Conservation (phyloP, 2,329 filamentous ascomycete genomes). For the Hypoxylon sp. region DNA sequence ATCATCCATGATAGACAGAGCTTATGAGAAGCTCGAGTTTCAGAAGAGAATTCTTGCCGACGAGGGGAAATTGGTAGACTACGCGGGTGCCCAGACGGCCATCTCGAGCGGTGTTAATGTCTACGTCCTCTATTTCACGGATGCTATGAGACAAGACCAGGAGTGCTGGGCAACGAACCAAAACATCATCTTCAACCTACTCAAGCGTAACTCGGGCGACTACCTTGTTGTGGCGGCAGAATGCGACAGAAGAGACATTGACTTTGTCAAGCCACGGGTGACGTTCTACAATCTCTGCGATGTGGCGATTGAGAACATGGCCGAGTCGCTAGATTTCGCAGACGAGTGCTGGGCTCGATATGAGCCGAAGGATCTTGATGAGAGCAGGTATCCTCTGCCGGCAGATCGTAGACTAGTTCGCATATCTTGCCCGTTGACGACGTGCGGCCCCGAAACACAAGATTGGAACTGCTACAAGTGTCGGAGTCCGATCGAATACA, state of each 20-base stretch:
- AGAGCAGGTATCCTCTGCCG: neutral
- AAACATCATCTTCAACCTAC: constrained; percentile 5
- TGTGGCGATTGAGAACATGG: constrained; percentile 6
- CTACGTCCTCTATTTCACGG: constrained; percentile 17
- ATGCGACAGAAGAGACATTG: neutral
- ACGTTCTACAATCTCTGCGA: constrained; percentile 7
- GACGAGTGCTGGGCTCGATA: constrained; percentile 14
- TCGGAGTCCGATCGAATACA: constrained; percentile 10
- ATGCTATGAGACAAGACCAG: constrained; percentile 1
- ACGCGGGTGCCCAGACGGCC: neutral
- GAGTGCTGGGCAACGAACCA: constrained; percentile 5
- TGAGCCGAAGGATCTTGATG: neutral
- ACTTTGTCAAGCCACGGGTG: neutral
- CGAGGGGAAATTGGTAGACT: constrained; percentile 4
- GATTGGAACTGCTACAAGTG: constrained; percentile 20
- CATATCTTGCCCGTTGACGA: neutral
- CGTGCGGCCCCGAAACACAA: neutral
- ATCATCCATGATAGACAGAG: neutral
- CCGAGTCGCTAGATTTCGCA: constrained; percentile 3
- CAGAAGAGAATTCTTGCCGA: neutral
- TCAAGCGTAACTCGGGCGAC: constrained; percentile 16
- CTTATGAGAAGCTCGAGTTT: neutral
- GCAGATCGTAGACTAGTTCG: neutral
- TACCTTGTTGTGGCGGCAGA: constrained; percentile 16
- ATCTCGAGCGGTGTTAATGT: constrained; percentile 13